These are phyloP conservation scores for Tetrahymena borealis DNA, from an alignment of 73 alveolate genomes.

Conservation along the genomic window DNA sequence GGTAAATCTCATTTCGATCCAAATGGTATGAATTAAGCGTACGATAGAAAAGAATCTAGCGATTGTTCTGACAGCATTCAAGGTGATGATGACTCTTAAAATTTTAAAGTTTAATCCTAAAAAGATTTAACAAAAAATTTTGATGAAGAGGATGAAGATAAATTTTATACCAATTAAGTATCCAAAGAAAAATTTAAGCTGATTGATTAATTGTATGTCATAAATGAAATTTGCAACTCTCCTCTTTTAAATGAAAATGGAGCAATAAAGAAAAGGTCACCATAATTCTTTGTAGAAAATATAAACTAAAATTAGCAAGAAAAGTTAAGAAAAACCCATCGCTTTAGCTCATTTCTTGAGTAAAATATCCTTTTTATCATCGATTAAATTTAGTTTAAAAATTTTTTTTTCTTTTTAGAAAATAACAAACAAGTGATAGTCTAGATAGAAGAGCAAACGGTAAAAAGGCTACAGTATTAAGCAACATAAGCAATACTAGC, in stretches of 20 bases:
- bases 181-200: too few relatives aligned
- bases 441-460: not conserved
- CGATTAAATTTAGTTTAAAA: not conserved
- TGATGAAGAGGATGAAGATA: not conserved
- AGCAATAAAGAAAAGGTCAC: not conserved
- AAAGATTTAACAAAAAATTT: too few relatives aligned
- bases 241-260: not conserved
- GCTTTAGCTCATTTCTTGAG: not conserved
- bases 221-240: not conserved
- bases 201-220: not conserved
- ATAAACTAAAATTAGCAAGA: not conserved
- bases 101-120: too few relatives aligned
- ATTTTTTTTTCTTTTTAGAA: not conserved
- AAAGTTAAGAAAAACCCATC: not conserved
- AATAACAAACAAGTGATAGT: not conserved
- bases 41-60: too few relatives aligned
- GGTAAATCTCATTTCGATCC: not conserved
- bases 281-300: not conserved
- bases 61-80: too few relatives aligned
- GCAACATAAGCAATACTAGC: not conserved
- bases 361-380: not conserved
- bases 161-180: too few relatives aligned
- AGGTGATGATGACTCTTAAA: too few relatives aligned
- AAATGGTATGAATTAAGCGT: not conserved
- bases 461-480: not conserved